phyloP scores from a whole-genome alignment of 176 grass and related monocot genomes.

The Cenchrus fungigraminus region DNA sequence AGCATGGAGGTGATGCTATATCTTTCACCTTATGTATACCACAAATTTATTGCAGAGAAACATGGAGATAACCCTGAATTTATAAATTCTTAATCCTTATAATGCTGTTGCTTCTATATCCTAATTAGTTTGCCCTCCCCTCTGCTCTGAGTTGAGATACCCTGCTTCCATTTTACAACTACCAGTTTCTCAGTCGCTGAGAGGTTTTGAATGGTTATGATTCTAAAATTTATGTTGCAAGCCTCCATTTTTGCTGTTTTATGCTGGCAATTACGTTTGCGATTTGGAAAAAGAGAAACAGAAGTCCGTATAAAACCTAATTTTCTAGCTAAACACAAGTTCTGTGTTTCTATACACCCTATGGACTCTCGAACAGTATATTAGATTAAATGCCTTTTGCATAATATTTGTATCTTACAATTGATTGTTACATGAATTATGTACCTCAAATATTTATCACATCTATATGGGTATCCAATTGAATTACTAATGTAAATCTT shows the following conservation, averaged over 20 bases:
- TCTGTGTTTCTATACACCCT: background rate
- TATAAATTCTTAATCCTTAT: background rate
- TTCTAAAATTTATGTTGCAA: slow-evolving; percentile 6
- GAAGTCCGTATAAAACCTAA: background rate
- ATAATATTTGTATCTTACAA: slow-evolving; percentile 25
- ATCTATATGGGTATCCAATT: slow-evolving; percentile 25
- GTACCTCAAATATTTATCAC: slow-evolving; percentile 17
- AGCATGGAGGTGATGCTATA: slow-evolving; percentile 78
- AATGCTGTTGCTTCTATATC: background rate
- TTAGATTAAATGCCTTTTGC: background rate
- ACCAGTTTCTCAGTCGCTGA: background rate
- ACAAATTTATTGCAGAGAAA: slow-evolving; percentile 21
- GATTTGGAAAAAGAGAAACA: background rate
- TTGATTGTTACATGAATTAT: background rate
- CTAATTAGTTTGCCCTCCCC: background rate
- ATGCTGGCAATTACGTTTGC: slow-evolving; percentile 2
- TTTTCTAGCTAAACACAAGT: background rate
- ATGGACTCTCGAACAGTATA: background rate
- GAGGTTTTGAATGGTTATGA: background rate
- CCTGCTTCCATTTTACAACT: background rate
- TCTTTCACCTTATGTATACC: slow-evolving; percentile 3
- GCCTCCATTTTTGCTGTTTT: background rate
- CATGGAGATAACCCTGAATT: background rate
- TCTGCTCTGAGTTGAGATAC: slow-evolving; percentile 10
- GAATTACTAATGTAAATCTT: slow-evolving; percentile 32